Percentiles rank a stretch among this genome's conserved stretches.
phyloP scores from a whole-genome alignment of 768 basidiomycete species.

The Lactarius deliciosus region DNA sequence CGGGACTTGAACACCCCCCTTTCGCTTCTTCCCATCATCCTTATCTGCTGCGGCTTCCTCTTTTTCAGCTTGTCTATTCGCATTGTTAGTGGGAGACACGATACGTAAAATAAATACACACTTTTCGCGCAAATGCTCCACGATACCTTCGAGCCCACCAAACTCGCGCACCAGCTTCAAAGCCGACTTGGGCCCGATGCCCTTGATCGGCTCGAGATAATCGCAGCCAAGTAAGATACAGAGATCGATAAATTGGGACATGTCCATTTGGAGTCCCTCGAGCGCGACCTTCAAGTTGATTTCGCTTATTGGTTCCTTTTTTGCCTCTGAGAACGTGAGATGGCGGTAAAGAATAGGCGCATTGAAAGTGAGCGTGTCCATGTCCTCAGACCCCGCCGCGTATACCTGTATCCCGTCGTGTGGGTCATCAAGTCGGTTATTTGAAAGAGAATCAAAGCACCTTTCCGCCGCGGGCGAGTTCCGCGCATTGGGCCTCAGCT shows the following conservation, averaged over 20 bases:
- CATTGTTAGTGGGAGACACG: constrained; percentile 15
- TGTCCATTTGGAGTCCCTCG: constrained; percentile 87
- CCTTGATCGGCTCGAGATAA: constrained; percentile 98
- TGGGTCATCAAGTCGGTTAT: neutral
- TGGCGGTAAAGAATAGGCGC: constrained; percentile 91
- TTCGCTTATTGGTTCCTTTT: constrained; percentile 94
- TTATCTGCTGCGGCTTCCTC: constrained; percentile 41
- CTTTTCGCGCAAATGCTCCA: constrained; percentile 81
- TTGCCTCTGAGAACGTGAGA: constrained; percentile 96
- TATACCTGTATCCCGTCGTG: constrained; percentile 64
- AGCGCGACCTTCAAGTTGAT: constrained; percentile 81
- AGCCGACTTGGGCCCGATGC: constrained; percentile 93
- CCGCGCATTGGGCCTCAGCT: constrained; percentile 98
- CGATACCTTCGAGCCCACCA: constrained; percentile 65
- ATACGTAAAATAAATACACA: constrained; percentile 35
- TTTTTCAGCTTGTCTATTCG: constrained; percentile 44
- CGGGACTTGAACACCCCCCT: constrained; percentile 76
- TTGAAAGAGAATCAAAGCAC: constrained; percentile 39
- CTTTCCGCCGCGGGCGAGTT: constrained; percentile 94
- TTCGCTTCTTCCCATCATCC: constrained; percentile 62
- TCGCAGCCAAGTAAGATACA: constrained; percentile 97
- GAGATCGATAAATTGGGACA: constrained; percentile 97
- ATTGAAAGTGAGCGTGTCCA: constrained; percentile 98
- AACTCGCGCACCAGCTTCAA: constrained; percentile 88
- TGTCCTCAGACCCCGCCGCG: constrained; percentile 97